A percentile compares a stretch with the other conserved stretches of the same genome.
Conservation (phyloP, 805 yeast species). For the Candida jianshihensis region DNA sequence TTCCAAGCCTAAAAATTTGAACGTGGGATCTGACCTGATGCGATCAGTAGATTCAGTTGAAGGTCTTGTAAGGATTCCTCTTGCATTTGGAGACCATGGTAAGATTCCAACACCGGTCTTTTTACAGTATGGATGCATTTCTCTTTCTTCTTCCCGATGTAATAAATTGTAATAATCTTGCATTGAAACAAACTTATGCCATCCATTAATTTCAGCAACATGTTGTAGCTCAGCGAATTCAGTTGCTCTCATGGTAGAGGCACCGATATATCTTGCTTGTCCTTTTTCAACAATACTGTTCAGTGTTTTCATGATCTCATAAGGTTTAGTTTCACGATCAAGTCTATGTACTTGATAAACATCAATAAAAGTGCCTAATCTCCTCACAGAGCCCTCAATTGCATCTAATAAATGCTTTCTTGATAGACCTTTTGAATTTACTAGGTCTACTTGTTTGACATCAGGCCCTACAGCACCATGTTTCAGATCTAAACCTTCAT, state of each 20-base stretch:
- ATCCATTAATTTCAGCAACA: conserved; percentile 44
- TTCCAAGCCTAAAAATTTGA: conserved; percentile 4
- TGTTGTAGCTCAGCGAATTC: conserved; percentile 47
- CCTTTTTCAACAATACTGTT: conserved; percentile 42
- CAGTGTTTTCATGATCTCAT: conserved; percentile 44
- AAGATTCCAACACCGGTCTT: conserved; percentile 43
- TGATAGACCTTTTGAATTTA: too few relatives aligned
- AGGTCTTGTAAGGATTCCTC: conserved; percentile 48
- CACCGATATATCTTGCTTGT: conserved; percentile 46
- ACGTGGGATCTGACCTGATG: conserved; percentile 3
- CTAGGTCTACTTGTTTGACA: too few relatives aligned
- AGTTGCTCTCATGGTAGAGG: conserved; percentile 48
- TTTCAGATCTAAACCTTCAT: too few relatives aligned
- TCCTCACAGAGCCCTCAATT: conserved; percentile 29
- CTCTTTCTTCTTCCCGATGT: conserved; percentile 55
- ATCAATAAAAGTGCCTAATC: conserved; percentile 38
- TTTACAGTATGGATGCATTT: conserved; percentile 46
- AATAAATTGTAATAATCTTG: conserved; percentile 50
- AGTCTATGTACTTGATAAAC: conserved; percentile 44
- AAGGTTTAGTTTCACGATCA: conserved; percentile 35
- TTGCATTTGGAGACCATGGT: conserved; percentile 54
- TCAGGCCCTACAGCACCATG: too few relatives aligned
- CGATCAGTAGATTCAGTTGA: conserved; percentile 7
- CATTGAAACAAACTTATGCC: conserved; percentile 51
- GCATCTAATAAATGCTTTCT: too few relatives aligned